Conservation (phyloP, 148 eudicot genomes). For the Persicaria maculosa region DNA sequence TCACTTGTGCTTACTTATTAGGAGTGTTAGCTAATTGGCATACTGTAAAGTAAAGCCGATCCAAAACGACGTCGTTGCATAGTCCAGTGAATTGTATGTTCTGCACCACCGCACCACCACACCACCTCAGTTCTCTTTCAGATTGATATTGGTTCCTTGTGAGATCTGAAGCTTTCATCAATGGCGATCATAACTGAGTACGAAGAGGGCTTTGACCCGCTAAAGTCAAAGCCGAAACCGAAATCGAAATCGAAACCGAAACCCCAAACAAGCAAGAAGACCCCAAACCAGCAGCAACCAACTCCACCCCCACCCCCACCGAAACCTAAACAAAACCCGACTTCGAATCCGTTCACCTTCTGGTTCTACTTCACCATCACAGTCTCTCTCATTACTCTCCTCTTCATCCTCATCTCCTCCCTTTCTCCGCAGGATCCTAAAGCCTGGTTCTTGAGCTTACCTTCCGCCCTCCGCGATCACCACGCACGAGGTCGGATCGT, state of each 20-base stretch:
- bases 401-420: conserved; percentile 41
- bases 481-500: conserved; percentile 54
- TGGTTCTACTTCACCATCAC: conserved; percentile 71
- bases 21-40: not conserved
- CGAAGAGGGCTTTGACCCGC: conserved; percentile 30
- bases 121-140: not conserved
- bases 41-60: too few relatives aligned
- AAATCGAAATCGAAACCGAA: conserved; percentile 17
- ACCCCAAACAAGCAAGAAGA: conserved; percentile 17
- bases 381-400: conserved; percentile 48
- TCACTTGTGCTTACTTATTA: too few relatives aligned
- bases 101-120: not conserved
- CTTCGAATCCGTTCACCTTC: conserved; percentile 58
- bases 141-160: not conserved
- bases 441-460: conserved; percentile 69
- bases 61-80: too few relatives aligned
- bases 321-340: conserved; percentile 22
- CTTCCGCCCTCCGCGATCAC: conserved; percentile 48
- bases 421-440: conserved; percentile 57
- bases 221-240: conserved; percentile 25
- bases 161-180: conserved; percentile 19
- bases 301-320: conserved; percentile 12
- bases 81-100: not conserved
- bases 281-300: conserved; percentile 15
- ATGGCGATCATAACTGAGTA: conserved; percentile 72